Evolutionary conservation across 2,329 filamentous ascomycete species (phyloP).

Genomic region (Allantophomopsis lycopodina): DNA sequence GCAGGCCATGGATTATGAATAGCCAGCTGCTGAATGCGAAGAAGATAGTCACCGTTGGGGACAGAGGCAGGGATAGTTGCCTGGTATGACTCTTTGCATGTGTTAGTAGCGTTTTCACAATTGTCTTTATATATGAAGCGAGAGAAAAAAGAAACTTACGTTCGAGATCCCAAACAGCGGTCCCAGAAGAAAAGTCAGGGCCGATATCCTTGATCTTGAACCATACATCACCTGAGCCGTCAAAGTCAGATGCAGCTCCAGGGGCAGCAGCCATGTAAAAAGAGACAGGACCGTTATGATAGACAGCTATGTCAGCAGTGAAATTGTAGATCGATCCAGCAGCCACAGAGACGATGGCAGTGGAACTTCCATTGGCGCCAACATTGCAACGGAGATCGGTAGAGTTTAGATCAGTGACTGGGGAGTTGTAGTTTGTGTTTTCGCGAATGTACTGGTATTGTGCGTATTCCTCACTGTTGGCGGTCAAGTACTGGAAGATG

Average conservation of each 20-base stretch:
- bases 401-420: constrained; percentile 28
- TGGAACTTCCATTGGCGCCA: constrained; percentile 1
- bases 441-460: constrained; percentile 24
- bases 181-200: constrained; percentile 13
- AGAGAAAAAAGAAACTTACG: constrained; percentile 6
- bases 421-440: constrained; percentile 28
- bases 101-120: neutral
- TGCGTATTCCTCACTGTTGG: constrained; percentile 1
- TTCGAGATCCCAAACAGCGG: constrained; percentile 11
- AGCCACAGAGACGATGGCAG: constrained; percentile 1
- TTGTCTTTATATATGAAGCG: neutral
- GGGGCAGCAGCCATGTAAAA: constrained; percentile 23
- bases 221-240: constrained; percentile 21
- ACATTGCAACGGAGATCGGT: constrained; percentile 31
- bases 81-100: constrained; percentile 12
- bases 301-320: constrained; percentile 11
- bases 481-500: constrained; percentile 3
- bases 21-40: constrained; percentile 13
- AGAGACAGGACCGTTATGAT: constrained; percentile 20
- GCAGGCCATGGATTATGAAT: constrained; percentile 10
- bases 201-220: constrained; percentile 22
- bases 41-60: constrained; percentile 12
- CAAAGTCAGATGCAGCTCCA: constrained; percentile 17
- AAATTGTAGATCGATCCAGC: constrained; percentile 2
- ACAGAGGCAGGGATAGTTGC: constrained; percentile 14